Evolutionary conservation across 2,329 filamentous ascomycete species (phyloP).

Genomic region (Xylaria hypoxylon): DNA sequence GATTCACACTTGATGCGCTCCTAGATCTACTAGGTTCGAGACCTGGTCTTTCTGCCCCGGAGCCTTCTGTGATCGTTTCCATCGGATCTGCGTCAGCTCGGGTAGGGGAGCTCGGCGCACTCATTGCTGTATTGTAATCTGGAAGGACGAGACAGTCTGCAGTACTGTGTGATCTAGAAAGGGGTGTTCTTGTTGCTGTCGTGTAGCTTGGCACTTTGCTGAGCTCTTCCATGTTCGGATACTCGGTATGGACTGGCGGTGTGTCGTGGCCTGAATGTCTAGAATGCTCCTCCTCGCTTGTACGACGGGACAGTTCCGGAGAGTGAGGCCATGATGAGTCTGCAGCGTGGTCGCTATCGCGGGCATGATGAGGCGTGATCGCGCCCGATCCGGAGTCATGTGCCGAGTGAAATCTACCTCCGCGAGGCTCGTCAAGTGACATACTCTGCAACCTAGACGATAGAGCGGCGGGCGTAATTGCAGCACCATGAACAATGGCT

Average conservation of each 20-base stretch:
- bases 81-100: constrained; percentile 51
- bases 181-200: constrained; percentile 75
- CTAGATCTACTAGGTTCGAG: constrained; percentile 35
- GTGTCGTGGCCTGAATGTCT: constrained; percentile 63
- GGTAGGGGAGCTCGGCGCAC: constrained; percentile 62
- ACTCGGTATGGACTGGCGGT: constrained; percentile 61
- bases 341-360: constrained; percentile 51
- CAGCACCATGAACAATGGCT: constrained; percentile 62
- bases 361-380: constrained; percentile 56
- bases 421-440: constrained; percentile 61
- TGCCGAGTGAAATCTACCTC: constrained; percentile 60
- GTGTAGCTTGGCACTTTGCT: constrained; percentile 82
- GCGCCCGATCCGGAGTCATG: constrained; percentile 58
- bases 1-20: constrained; percentile 40
- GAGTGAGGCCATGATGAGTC: constrained; percentile 59
- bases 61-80: constrained; percentile 46
- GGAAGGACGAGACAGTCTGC: constrained; percentile 66
- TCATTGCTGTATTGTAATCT: constrained; percentile 73
- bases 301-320: constrained; percentile 63
- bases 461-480: constrained; percentile 64
- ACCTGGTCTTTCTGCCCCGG: constrained; percentile 21
- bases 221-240: constrained; percentile 71
- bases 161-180: constrained; percentile 63
- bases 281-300: constrained; percentile 59
- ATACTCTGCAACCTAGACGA: constrained; percentile 79